phyloP scores from a whole-genome alignment of 148 eudicot genomes.

The Rhododendron henanense region DNA sequence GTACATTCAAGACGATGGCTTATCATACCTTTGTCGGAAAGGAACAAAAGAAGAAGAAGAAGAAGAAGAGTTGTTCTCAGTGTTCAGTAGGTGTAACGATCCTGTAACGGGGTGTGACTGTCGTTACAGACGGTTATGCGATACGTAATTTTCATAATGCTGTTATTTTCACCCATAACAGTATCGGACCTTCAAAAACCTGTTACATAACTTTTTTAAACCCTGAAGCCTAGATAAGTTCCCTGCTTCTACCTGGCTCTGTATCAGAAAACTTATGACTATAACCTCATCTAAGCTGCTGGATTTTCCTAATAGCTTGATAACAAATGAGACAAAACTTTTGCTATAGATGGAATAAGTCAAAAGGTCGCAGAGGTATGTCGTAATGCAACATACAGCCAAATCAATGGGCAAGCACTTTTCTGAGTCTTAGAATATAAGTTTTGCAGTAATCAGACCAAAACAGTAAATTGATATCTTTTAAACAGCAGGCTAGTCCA shows the following conservation, averaged over 20 bases:
- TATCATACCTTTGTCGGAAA: neutral
- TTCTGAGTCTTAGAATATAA: neutral
- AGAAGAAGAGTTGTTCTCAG: no score
- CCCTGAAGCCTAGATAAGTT: neutral
- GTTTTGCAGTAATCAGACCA: neutral
- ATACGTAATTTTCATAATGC: neutral
- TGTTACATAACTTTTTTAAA: neutral
- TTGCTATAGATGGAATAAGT: neutral
- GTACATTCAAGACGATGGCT: neutral
- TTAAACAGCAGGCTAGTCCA: neutral
- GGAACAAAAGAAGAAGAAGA: no score
- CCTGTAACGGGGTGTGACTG: no score
- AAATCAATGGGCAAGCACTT: neutral
- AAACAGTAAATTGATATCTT: neutral
- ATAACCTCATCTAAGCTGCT: neutral
- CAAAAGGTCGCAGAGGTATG: neutral
- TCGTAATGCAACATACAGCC: neutral
- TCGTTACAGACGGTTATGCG: no score
- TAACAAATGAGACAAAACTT: neutral
- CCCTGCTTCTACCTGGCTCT: neutral
- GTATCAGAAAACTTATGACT: neutral
- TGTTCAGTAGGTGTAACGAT: no score
- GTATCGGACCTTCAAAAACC: neutral
- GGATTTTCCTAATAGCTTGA: neutral
- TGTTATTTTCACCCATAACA: neutral